A percentile compares a stretch with the other conserved stretches of the same genome.
These are phyloP conservation scores for Cenchrus purpureus DNA, from an alignment of 176 grass and related monocot species.

Conservation along the genomic window DNA sequence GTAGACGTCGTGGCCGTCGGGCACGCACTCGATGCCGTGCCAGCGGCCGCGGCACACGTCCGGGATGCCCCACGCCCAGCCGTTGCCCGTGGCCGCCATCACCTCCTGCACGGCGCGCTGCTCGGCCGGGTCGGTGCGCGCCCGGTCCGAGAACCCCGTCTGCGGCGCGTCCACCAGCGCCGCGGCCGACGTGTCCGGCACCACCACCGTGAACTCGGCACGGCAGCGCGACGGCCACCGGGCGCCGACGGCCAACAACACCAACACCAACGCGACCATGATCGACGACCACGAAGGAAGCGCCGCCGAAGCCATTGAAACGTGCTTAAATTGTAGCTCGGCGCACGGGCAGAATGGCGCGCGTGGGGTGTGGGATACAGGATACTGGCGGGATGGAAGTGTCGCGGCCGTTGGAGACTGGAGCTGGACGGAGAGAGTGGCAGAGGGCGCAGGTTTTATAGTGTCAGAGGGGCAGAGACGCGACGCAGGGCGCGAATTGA, in stretches of 20 bases:
- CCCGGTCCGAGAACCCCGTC: slow-evolving; percentile 63
- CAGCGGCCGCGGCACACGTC: slow-evolving; percentile 93
- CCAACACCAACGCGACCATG: background rate
- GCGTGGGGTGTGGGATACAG: background rate
- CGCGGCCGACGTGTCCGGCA: slow-evolving; percentile 68
- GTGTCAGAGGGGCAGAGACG: slow-evolving; percentile 37
- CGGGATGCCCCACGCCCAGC: slow-evolving; percentile 64
- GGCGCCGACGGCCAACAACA: background rate
- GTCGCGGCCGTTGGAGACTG: slow-evolving; percentile 28
- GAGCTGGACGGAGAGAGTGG: slow-evolving; percentile 53
- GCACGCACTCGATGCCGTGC: slow-evolving; percentile 98
- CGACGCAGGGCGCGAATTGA: slow-evolving; percentile 10
- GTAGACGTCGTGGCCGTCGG: slow-evolving; percentile 67
- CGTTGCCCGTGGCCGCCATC: slow-evolving; percentile 86
- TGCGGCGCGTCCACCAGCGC: slow-evolving; percentile 57
- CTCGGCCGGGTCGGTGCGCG: slow-evolving; percentile 72
- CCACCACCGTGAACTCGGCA: slow-evolving; percentile 79
- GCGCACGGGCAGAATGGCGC: background rate
- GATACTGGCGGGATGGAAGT: background rate
- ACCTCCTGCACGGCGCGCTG: slow-evolving; percentile 78
- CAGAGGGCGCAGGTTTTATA: slow-evolving; percentile 61
- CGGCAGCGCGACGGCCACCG: background rate
- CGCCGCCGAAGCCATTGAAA: slow-evolving; percentile 19
- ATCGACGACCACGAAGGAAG: background rate
- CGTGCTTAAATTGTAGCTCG: background rate